Evolutionary conservation across 2,329 filamentous ascomycete genomes (phyloP), one percentile per base, ranked within the genome.

Genomic region (Arthrinium puccinioides): DNA sequence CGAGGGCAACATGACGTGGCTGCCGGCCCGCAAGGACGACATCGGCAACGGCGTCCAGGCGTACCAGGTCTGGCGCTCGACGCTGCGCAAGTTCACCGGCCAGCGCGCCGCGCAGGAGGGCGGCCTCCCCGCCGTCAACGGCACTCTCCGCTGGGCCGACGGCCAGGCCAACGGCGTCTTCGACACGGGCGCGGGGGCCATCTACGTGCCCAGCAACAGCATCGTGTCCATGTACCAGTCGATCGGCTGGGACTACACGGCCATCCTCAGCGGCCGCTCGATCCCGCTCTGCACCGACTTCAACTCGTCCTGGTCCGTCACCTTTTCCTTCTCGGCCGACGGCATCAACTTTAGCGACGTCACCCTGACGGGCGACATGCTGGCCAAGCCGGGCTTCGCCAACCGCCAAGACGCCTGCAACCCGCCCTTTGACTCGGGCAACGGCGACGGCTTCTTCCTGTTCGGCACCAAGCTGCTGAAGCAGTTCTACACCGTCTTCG

Each of bases 241-340:
- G 0, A 55, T 62, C 19, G 58, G 59, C 3, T 54, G 56, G 58
- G 58, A 61, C 53, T 60, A 45, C 43, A 56, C 47, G 0, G 52
- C 52, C 2, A 55, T 63, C 35, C 21, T 54, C 8, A 30, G 30
- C 0, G 48, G 48, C 20, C 39, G 56, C 0, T 46, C 53, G 29
- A 40, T 61, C 30, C 58, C 56, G 6, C 40, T 56, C 16, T 63
- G 60, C 48, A 48, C 37, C 43, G 58, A 63, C 24, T 61, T 63
- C 40, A 62, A 56, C 38, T 42, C 54, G 24, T 45, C 51, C 38
- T 63, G 60, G 60, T 55, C 54, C 2, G 24, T 60, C 11, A 44
- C 52, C 0, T 50, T 62, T 19, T 40, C 49, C n/a, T 45, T 59
- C 28, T 50, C 39, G 16, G 47, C 39, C 7, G 48, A 42, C 6